phyloP scores from a whole-genome alignment of 371 early-diverging fungal genomes.

The Mucor indicus region DNA sequence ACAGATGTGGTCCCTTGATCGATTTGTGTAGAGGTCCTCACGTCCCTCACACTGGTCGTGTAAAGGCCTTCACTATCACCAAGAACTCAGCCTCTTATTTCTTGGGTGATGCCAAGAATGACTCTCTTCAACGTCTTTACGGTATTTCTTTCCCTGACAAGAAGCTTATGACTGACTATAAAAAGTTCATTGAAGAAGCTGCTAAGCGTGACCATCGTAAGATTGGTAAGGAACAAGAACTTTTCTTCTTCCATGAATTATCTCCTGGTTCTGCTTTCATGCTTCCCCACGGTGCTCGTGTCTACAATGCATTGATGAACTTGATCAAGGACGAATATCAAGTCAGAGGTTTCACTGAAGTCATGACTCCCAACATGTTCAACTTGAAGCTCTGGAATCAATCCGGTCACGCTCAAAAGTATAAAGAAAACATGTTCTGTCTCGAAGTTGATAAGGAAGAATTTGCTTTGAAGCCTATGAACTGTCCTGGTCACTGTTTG shows the following conservation, averaged over 20 bases:
- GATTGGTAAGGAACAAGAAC: conserved; percentile 93
- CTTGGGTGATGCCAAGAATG: conserved; percentile 95
- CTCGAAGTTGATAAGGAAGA: conserved; percentile 87
- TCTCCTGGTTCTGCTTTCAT: conserved; percentile 98
- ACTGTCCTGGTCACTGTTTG: conserved; percentile 98
- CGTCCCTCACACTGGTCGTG: conserved; percentile 91
- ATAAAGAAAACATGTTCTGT: conserved; percentile 98
- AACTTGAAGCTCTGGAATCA: conserved; percentile 97
- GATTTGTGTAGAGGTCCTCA: conserved; percentile 99
- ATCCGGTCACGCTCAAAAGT: conserved; percentile 99
- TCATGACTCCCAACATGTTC: conserved; percentile 98
- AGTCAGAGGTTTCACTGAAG: conserved; percentile 83
- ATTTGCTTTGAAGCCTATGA: conserved; percentile 99
- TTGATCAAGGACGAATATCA: conserved; percentile 82
- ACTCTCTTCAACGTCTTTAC: conserved; percentile 97
- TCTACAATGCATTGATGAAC: conserved; percentile 93
- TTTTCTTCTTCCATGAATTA: conserved; percentile 97
- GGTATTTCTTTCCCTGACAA: conserved; percentile 99
- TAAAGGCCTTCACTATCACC: conserved; percentile 93
- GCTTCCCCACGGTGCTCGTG: conserved; percentile 95
- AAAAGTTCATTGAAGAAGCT: conserved; percentile 94
- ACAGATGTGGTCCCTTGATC: conserved; percentile 97
- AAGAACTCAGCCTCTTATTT: conserved; percentile 99
- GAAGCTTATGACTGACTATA: conserved; percentile 94
- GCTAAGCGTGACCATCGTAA: conserved; percentile 98